phyloP scores from a whole-genome alignment of 75 land plant species.

The Ceratopteris richardii region DNA sequence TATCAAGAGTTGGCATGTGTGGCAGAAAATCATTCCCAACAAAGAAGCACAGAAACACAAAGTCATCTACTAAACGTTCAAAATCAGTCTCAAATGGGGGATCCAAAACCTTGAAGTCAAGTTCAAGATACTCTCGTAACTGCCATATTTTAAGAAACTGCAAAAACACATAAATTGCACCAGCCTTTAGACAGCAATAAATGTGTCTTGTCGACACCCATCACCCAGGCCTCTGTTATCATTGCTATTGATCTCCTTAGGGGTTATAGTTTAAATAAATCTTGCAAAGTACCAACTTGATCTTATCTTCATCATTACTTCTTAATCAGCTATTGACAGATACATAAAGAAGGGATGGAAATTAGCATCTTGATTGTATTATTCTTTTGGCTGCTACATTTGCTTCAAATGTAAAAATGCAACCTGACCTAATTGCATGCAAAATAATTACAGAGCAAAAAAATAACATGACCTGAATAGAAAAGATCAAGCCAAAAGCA shows the following conservation, averaged over 20 bases:
- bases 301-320: background rate
- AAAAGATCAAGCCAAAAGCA: no score
- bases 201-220: background rate
- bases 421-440: no score
- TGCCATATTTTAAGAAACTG: slow-evolving; percentile 94
- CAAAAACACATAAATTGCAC: background rate
- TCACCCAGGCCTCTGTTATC: no score
- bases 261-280: background rate
- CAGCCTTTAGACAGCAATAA: background rate
- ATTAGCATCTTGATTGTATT: no score
- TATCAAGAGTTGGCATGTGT: slow-evolving; percentile 98
- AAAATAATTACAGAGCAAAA: no score
- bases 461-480: no score
- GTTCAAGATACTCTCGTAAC: slow-evolving; percentile 85
- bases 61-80: slow-evolving; percentile 91
- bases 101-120: slow-evolving; percentile 64
- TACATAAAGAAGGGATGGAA: no score
- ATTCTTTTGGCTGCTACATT: no score
- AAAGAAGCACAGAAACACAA: slow-evolving; percentile 96
- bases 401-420: background rate
- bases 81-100: slow-evolving; percentile 70
- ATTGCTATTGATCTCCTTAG: background rate
- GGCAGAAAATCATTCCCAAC: slow-evolving; percentile 99
- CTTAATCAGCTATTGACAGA: background rate
- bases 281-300: background rate